Percentiles rank a stretch among this genome's conserved stretches.
Conservation (phyloP, 495 filamentous ascomycete species). For the Annulohypoxylon maeteangense region DNA sequence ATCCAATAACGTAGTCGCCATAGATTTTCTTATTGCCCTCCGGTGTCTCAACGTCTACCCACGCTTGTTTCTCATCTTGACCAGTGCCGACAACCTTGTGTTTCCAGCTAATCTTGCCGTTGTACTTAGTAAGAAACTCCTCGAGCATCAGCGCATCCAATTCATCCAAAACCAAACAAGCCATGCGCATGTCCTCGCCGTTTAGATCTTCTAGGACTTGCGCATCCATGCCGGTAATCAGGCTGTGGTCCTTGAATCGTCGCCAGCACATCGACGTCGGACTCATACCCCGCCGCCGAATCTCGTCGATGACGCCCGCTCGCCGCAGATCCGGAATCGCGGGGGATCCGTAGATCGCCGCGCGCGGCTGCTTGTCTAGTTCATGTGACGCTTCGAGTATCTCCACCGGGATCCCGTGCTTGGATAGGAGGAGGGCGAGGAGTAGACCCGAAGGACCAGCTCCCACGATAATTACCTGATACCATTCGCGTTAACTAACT, state of each 20-base stretch:
- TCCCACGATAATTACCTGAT: constrained; percentile 60
- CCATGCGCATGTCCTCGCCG: constrained; percentile 53
- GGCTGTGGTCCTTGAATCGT: constrained; percentile 49
- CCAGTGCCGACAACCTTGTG: constrained; percentile 61
- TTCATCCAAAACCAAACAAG: constrained; percentile 51
- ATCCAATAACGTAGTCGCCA: constrained; percentile 68
- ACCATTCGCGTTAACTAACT: neutral
- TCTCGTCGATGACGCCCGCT: constrained; percentile 66
- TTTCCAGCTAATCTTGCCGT: constrained; percentile 58
- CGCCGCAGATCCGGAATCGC: constrained; percentile 65
- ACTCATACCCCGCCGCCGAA: constrained; percentile 59
- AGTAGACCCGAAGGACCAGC: constrained; percentile 68
- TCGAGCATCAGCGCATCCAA: constrained; percentile 59
- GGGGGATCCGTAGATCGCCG: constrained; percentile 64
- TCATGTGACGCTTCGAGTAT: constrained; percentile 61
- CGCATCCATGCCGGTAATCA: constrained; percentile 49
- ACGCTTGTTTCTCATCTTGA: constrained; percentile 61
- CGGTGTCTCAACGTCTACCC: constrained; percentile 61
- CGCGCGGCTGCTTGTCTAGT: constrained; percentile 65
- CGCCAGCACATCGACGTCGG: constrained; percentile 65
- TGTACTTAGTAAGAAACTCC: constrained; percentile 56
- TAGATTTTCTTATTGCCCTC: constrained; percentile 54
- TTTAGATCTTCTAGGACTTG: constrained; percentile 45
- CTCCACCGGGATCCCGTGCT: constrained; percentile 62
- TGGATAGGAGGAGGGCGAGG: constrained; percentile 64